phyloP scores from a whole-genome alignment of 2,329 filamentous ascomycete species.

The Davidsoniella neocaledoniae region DNA sequence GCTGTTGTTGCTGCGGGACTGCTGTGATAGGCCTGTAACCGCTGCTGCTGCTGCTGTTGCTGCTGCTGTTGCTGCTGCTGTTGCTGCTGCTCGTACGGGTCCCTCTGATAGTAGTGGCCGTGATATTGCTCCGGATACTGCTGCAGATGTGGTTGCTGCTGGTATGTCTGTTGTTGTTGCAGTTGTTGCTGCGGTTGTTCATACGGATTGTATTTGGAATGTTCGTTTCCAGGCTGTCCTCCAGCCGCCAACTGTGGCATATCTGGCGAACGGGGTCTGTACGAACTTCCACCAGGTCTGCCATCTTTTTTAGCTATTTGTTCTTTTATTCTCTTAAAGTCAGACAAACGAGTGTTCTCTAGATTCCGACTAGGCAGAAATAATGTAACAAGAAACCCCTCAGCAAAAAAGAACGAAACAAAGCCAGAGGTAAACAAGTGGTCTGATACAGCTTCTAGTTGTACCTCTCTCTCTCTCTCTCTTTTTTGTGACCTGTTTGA shows the following conservation, averaged over 20 bases:
- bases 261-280: background rate
- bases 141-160: slow-evolving; percentile 2
- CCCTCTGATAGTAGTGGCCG: background rate
- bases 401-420: too few species aligned
- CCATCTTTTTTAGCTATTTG: background rate
- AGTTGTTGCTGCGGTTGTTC: background rate
- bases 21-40: slow-evolving; percentile 13
- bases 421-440: too few species aligned
- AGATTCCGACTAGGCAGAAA: too few species aligned
- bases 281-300: background rate
- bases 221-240: background rate
- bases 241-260: background rate
- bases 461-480: too few species aligned
- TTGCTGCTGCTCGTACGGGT: slow-evolving; percentile 7
- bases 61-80: slow-evolving; percentile 16
- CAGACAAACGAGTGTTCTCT: too few species aligned
- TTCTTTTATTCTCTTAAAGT: too few species aligned
- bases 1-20: slow-evolving; percentile 16
- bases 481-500: too few species aligned
- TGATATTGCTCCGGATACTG: background rate
- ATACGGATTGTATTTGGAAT: slow-evolving; percentile 1
- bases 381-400: too few species aligned
- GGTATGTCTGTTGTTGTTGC: background rate
- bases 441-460: too few species aligned
- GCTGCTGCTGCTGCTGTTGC: slow-evolving; percentile 14